A percentile compares a stretch with the other conserved stretches of the same genome.
Conservation (phyloP, 2,329 filamentous ascomycete species). For the Cladosporium sp. region DNA sequence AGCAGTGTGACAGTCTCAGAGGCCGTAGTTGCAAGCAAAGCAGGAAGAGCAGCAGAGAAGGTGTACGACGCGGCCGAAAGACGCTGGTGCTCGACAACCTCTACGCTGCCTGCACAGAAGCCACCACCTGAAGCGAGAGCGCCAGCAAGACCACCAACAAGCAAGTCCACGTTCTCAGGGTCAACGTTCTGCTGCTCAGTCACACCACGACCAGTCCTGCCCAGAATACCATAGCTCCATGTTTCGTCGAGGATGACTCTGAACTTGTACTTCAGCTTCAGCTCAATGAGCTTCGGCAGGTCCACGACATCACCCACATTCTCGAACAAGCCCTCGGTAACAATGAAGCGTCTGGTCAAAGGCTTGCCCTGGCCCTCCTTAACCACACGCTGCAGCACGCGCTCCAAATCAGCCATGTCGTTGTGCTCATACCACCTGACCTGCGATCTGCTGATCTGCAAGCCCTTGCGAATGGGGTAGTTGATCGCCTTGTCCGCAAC, state of each 20-base stretch:
- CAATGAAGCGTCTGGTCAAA: constrained; percentile 88
- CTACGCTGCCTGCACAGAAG: constrained; percentile 88
- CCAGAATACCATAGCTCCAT: constrained; percentile 93
- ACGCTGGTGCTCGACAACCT: constrained; percentile 94
- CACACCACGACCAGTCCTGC: constrained; percentile 84
- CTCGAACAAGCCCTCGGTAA: constrained; percentile 94
- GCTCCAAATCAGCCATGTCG: constrained; percentile 90
- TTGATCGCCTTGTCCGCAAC: constrained; percentile 93
- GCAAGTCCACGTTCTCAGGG: constrained; percentile 91
- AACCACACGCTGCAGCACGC: constrained; percentile 78
- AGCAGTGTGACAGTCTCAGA: constrained; percentile 86
- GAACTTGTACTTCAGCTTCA: constrained; percentile 97
- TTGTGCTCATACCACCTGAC: constrained; percentile 96
- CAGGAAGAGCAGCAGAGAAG: constrained; percentile 91
- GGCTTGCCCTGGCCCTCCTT: constrained; percentile 88
- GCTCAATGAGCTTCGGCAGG: constrained; percentile 84
- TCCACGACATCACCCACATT: constrained; percentile 82
- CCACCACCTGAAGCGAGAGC: constrained; percentile 90
- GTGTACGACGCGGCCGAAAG: constrained; percentile 92
- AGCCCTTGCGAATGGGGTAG: constrained; percentile 88
- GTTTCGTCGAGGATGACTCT: constrained; percentile 96
- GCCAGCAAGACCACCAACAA: constrained; percentile 87
- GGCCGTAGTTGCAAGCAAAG: constrained; percentile 91
- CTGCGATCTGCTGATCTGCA: constrained; percentile 88
- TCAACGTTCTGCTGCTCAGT: constrained; percentile 98